A percentile compares a stretch with the other conserved stretches of the same genome.
These are phyloP conservation scores for Chalciporus piperatus DNA, from an alignment of 768 basidiomycete genomes.

Conservation along the genomic window DNA sequence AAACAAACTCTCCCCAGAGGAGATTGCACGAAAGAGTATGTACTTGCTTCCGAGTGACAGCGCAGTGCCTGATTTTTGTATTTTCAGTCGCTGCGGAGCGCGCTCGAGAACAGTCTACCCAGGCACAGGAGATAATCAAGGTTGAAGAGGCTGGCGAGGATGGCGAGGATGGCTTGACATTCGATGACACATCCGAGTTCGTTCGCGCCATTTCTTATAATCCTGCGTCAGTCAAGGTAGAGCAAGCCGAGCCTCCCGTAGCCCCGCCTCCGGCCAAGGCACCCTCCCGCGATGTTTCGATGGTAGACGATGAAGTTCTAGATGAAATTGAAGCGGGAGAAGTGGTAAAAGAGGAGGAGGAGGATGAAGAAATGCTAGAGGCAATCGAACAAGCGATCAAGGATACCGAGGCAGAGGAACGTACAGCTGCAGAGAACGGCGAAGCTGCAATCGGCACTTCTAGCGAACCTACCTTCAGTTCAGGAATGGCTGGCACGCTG, in stretches of 20 bases:
- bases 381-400: conserved; percentile 72
- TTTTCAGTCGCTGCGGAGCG: conserved; percentile 63
- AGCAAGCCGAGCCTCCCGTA: conserved; percentile 37
- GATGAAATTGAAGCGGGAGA: conserved; percentile 84
- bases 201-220: conserved; percentile 79
- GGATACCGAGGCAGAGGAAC: conserved; percentile 56
- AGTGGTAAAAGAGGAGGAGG: conserved; percentile 81
- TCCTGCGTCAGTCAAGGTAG: conserved; percentile 51
- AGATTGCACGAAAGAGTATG: conserved; percentile 75
- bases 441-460: conserved; percentile 55
- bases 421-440: conserved; percentile 31
- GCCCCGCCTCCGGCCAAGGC: conserved; percentile 29
- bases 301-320: conserved; percentile 60
- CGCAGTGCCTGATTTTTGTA: not conserved
- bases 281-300: conserved; percentile 52
- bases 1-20: conserved; percentile 77
- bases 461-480: conserved; percentile 72
- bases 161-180: conserved; percentile 57
- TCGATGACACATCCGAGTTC: conserved; percentile 97
- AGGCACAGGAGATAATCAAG: conserved; percentile 39
- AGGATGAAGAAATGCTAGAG: conserved; percentile 74
- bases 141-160: conserved; percentile 46
- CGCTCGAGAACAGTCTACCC: conserved; percentile 46
- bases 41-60: conserved; percentile 6
- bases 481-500: conserved; percentile 87